Percentiles rank a stretch among this genome's conserved stretches.
Conservation (phyloP, 768 basidiomycete species). For the Tubosaeta sp. region DNA sequence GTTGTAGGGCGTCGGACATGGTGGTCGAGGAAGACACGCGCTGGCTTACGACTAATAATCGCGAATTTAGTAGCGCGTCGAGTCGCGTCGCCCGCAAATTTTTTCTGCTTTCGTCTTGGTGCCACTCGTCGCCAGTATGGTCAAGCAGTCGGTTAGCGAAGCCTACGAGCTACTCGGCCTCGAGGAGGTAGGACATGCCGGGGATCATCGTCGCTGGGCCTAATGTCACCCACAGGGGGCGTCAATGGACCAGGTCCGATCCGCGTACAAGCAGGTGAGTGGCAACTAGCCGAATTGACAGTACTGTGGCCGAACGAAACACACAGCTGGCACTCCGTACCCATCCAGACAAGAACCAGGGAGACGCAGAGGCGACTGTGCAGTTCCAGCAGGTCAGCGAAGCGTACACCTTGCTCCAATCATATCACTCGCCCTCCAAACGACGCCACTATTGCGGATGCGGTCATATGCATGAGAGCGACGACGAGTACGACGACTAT, state of each 20-base stretch:
- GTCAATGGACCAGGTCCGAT: constrained; percentile 61
- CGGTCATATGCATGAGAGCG: constrained; percentile 30
- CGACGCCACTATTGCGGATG: constrained; percentile 14
- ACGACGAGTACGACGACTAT: constrained; percentile 36
- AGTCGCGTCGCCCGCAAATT: constrained; percentile 20
- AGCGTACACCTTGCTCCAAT: constrained; percentile 60
- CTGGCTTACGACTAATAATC: background rate
- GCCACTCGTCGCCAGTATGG: constrained; percentile 28
- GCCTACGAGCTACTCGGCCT: constrained; percentile 48
- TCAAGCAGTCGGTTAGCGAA: constrained; percentile 33
- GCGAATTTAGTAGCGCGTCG: constrained; percentile 25
- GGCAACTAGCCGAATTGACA: background rate
- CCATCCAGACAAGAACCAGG: constrained; percentile 76
- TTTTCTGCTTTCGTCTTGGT: constrained; percentile 5
- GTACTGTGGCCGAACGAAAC: background rate
- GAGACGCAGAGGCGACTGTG: constrained; percentile 58
- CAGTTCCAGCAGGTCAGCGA: constrained; percentile 68
- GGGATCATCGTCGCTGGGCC: background rate
- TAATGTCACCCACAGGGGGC: constrained; percentile 41
- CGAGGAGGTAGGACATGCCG: constrained; percentile 39
- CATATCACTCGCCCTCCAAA: constrained; percentile 41
- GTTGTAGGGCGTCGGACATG: constrained; percentile 6
- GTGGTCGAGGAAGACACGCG: constrained; percentile 1
- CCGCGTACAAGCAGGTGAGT: constrained; percentile 63
- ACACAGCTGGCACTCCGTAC: constrained; percentile 57